Evolutionary conservation across 208 protist species (phyloP), one percentile per base, ranked within the genome.

Genomic region (Strigomonas oncopelti): DNA sequence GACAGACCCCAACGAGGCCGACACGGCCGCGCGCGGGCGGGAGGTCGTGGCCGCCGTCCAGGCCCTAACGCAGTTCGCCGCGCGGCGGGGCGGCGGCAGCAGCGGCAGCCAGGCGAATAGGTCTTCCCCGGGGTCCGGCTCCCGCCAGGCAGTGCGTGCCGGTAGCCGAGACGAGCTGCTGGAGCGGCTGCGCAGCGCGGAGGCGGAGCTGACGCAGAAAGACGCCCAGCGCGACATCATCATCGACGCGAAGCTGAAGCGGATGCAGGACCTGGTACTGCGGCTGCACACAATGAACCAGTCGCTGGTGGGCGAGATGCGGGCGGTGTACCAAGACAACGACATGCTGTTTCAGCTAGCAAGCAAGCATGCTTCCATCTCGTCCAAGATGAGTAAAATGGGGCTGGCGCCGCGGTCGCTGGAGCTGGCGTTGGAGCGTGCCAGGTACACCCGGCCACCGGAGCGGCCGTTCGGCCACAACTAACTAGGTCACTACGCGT

Each of bases 241-340:
- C 36, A 65, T 95, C 4, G 90, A 95, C 67, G 80, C 80, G 9
- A 95, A 95, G 71, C 72, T 95, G 66, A 91, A 92, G 72, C 79
- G 90, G 28, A 93, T 95, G 68, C 90, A 95, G 53, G 84, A 83
- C 5, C 74, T 95, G 22, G 80, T 83, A 28, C 62, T 95, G 31
- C 72, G 78, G 5, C 74, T 93, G 27, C 82, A 95, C 61, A 72
- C 77, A 0, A 78, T 74, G 28, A 90, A 89, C 42, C 31, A 67
- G 0, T 76, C 67, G 1, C 75, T 95, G 31, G 31, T 70, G 0
- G 67, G 67, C 13, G 85, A 90, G 67, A 61, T 95, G 77, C 74
- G 65, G 20, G 45, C 48, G 14, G 81, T 74, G 53, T 83, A 70
- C 67, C 69, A 67, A 61, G 75, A 91, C 54, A 81, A 87, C 73